Base-by-base conservation (phyloP, 2,329 filamentous ascomycete genomes). In the Xylaria sp. region DNA sequence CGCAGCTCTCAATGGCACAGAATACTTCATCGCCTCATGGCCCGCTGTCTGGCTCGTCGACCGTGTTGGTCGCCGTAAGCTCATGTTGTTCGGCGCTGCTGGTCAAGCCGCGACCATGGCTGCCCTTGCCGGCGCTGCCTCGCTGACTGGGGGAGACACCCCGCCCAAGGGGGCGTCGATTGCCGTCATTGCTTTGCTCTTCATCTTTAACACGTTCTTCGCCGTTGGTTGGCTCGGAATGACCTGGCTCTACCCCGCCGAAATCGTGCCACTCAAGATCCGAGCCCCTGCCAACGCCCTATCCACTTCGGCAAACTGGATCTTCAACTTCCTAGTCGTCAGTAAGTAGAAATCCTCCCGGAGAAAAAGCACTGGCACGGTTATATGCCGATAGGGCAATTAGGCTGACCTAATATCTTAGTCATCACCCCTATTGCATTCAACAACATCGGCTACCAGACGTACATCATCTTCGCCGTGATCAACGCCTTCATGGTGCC, bases 21-120 rank as follows among this genome's bases (percentile, higher is more conserved):
- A 79, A 54, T 87, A 87, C 74, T 81, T 84, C 68, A 81, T 86
- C 76, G 79, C 85, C 0, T 89, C 89, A 2, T 87, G 89, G 87
- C 83, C 83, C 0, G 81, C 84, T 1, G 82, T 86, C 22, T 88
- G 89, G 76, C 82, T 90, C 29, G 87, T 91, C 42, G 89, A 91
- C 77, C 84, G 86, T 1, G 86, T 90, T 3, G 90, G 90, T 11
- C 88, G 91, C 31, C 85, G 91, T 20, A 86, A 87, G 73, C 84
- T 93, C 67, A 93, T 94, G 89, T 79, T 93, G 20, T 87, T 92
- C 69, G 90, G 90, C 60, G 86, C 88, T 0, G 80, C 82, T 2
- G 88, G 88, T 0, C 89, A 90, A 81, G 87, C 87, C 42, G 75
- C 84, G 1, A 88, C 86, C 58, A 92, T 93, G 90, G 85, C 88